Evolutionary conservation across 257 asterid genomes (phyloP).

Genomic region (Leonotis leonurus): DNA sequence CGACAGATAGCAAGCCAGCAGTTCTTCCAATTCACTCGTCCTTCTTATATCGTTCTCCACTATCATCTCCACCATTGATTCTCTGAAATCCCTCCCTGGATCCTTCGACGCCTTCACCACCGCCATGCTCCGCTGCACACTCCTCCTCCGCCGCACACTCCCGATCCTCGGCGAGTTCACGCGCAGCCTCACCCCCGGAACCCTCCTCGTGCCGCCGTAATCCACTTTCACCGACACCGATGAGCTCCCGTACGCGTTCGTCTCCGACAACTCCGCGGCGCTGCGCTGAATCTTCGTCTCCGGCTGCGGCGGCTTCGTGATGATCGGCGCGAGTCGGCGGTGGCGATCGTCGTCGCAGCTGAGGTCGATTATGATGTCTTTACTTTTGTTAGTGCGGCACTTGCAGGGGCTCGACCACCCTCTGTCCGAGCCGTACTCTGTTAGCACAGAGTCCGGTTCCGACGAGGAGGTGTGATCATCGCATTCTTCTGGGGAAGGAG

Average conservation of each 20-base stretch:
- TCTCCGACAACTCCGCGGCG: constrained; percentile 26
- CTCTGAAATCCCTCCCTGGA: constrained; percentile 52
- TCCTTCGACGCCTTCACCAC: constrained; percentile 55
- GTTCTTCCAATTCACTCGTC: constrained; percentile 55
- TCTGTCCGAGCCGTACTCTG: constrained; percentile 28
- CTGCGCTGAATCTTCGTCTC: constrained; percentile 17
- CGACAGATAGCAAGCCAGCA: constrained; percentile 53
- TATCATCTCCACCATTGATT: constrained; percentile 79
- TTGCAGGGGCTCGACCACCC: constrained; percentile 22
- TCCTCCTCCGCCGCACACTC: constrained; percentile 27
- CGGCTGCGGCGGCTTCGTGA: constrained; percentile 25
- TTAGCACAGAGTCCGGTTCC: constrained; percentile 20
- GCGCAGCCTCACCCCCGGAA: constrained; percentile 47
- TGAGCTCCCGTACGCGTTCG: constrained; percentile 12
- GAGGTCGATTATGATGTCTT: constrained; percentile 23
- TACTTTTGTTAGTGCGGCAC: constrained; percentile 13
- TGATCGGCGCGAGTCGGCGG: constrained; percentile 43
- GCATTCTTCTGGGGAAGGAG: constrained; percentile 10
- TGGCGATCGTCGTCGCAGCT: not conserved
- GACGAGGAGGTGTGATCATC: constrained; percentile 19
- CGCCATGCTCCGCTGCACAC: constrained; percentile 44
- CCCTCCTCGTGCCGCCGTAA: constrained; percentile 17
- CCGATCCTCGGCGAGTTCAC: constrained; percentile 41
- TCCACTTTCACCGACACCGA: constrained; percentile 32
- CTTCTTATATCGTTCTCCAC: constrained; percentile 44